These are phyloP conservation scores for Cryptosporidium muris DNA, from an alignment of 169 alveolate species.

Conservation along the genomic window DNA sequence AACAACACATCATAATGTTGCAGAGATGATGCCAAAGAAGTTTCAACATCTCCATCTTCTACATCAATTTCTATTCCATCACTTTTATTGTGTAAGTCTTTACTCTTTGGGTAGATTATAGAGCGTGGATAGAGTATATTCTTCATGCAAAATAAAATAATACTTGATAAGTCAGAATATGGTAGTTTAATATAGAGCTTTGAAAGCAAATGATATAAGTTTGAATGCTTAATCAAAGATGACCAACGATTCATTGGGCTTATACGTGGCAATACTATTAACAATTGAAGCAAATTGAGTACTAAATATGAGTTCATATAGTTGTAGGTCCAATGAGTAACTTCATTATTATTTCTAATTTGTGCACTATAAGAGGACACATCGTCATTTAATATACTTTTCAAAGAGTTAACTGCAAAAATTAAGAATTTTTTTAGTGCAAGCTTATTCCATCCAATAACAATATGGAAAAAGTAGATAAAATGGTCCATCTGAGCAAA, in stretches of 20 bases:
- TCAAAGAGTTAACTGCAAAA: conserved; percentile 46
- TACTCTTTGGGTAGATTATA: conserved; percentile 41
- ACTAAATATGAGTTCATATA: conserved; percentile 57
- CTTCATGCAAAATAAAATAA: conserved; percentile 55
- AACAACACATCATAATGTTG: background rate
- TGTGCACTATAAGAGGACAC: background rate
- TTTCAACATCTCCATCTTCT: conserved; percentile 1
- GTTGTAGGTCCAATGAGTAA: conserved; percentile 52
- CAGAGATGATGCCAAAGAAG: background rate
- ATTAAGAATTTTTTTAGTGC: conserved; percentile 27
- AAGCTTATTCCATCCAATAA: conserved; percentile 63
- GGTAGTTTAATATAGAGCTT: conserved; percentile 43
- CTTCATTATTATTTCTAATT: conserved; percentile 8
- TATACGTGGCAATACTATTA: conserved; percentile 24
- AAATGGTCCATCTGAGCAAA: conserved; percentile 61
- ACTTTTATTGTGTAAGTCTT: conserved; percentile 3
- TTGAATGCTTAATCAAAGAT: conserved; percentile 6
- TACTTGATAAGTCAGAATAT: conserved; percentile 51
- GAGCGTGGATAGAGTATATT: conserved; percentile 44
- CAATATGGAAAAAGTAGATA: conserved; percentile 43
- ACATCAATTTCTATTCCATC: background rate
- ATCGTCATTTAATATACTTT: conserved; percentile 12
- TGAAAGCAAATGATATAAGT: conserved; percentile 10
- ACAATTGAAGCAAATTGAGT: conserved; percentile 36
- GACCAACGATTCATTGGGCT: conserved; percentile 12